Evolutionary conservation across 352 stramenopile species (phyloP).

Genomic region (Globisporangium abappressorium): DNA sequence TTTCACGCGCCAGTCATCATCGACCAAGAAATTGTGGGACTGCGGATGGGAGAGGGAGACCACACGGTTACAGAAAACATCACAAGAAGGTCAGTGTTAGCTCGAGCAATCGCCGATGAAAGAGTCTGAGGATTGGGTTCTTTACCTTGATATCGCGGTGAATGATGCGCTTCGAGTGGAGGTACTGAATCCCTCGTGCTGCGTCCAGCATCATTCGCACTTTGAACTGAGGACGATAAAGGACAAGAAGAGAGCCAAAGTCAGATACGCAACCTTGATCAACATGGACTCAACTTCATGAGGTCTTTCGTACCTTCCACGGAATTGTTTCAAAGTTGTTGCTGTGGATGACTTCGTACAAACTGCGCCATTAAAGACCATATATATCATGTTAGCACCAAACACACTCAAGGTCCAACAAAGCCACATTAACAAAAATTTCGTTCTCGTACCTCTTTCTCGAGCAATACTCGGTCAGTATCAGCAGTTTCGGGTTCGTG

Average conservation of each 20-base stretch:
- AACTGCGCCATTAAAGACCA: conserved; percentile 30
- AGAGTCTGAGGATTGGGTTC: background rate
- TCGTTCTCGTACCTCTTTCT: conserved; percentile 63
- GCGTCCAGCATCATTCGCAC: conserved; percentile 89
- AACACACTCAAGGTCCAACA: background rate
- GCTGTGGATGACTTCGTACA: conserved; percentile 88
- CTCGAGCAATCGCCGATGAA: background rate
- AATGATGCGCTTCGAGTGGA: conserved; percentile 86
- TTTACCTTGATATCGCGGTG: conserved; percentile 88
- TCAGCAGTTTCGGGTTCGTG: conserved; percentile 87
- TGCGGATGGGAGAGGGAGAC: conserved; percentile 15
- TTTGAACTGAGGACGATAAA: conserved; percentile 61
- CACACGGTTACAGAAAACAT: background rate
- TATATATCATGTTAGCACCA: background rate
- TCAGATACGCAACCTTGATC: background rate
- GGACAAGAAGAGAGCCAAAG: background rate
- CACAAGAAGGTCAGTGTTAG: background rate
- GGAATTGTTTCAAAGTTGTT: conserved; percentile 88
- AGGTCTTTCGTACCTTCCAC: conserved; percentile 59
- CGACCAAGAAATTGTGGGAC: conserved; percentile 89
- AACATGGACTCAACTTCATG: conserved; percentile 4
- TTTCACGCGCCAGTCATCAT: conserved; percentile 89
- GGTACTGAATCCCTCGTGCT: conserved; percentile 84
- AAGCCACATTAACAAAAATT: background rate
- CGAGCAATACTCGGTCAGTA: conserved; percentile 88